These are phyloP conservation scores for Saccharomyces jurei DNA, from an alignment of 805 yeast species.

Conservation along the genomic window DNA sequence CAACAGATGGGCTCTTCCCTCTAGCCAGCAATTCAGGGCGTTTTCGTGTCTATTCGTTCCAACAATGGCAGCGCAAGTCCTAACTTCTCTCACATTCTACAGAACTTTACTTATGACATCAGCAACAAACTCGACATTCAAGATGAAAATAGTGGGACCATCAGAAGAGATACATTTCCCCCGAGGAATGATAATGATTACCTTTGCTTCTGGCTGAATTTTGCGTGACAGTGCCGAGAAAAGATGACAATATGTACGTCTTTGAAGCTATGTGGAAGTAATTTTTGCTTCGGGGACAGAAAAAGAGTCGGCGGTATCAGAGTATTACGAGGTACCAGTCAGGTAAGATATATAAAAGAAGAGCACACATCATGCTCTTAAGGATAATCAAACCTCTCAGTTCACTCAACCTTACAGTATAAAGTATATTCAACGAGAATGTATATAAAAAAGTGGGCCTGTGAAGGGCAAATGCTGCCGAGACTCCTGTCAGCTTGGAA, in stretches of 20 bases:
- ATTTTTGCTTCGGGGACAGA: not conserved
- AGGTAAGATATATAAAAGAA: not conserved
- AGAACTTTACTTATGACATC: not conserved
- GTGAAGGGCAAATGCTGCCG: not conserved
- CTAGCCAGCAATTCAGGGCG: constrained; percentile 1
- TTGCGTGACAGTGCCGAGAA: constrained; percentile 10
- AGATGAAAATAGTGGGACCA: constrained; percentile 3
- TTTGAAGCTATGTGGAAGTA: not conserved
- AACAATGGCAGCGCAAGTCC: not conserved
- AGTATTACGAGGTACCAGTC: not conserved
- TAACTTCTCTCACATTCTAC: not conserved
- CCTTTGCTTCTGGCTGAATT: constrained; percentile 46
- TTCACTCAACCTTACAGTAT: not conserved
- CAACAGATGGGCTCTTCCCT: constrained; percentile 14
- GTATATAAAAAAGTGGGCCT: not conserved
- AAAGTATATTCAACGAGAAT: not conserved
- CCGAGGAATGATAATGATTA: constrained; percentile 36
- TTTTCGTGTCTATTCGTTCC: constrained; percentile 4
- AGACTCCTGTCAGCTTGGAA: not conserved
- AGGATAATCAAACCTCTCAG: not conserved
- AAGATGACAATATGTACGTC: not conserved
- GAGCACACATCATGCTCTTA: not conserved
- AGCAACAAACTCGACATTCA: not conserved
- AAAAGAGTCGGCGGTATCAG: not conserved
- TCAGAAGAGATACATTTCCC: constrained; percentile 31